Conservation (phyloP, 257 asterid genomes). For the Solanum virginianum region DNA sequence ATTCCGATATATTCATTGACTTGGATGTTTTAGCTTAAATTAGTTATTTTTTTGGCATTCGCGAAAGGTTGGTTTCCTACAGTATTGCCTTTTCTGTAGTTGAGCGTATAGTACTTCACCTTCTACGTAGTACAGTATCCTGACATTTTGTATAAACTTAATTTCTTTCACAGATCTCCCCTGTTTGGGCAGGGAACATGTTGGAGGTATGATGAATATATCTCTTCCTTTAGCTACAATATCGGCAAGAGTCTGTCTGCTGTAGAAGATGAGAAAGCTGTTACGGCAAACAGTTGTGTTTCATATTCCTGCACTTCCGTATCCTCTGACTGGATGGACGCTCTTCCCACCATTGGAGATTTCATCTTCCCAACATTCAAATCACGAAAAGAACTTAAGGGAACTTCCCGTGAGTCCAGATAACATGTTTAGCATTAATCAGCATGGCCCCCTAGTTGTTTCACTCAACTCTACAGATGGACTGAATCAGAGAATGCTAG, state of each 20-base stretch:
- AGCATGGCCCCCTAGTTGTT: conserved; percentile 12
- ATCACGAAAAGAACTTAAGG: conserved; percentile 15
- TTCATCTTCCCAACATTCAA: conserved; percentile 13
- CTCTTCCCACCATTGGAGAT: conserved; percentile 13
- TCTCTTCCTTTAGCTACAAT: not conserved
- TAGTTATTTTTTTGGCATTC: not conserved
- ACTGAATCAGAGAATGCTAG: conserved; percentile 7
- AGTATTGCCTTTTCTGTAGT: not conserved
- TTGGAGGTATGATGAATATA: conserved; percentile 5
- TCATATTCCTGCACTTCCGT: conserved; percentile 60
- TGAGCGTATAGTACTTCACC: not conserved
- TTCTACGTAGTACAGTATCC: not conserved
- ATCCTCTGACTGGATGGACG: conserved; percentile 42
- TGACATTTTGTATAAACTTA: not conserved
- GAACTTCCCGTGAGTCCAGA: conserved; percentile 9
- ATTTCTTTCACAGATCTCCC: not conserved
- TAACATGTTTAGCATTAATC: conserved; percentile 18
- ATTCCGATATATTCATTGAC: not conserved
- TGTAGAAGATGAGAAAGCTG: conserved; percentile 21
- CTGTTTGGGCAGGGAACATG: not conserved
- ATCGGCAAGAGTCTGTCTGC: too few relatives aligned
- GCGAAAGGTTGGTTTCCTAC: not conserved
- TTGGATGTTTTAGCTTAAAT: not conserved
- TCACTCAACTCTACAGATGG: conserved; percentile 25
- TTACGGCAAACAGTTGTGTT: conserved; percentile 22